These are phyloP conservation scores for Beauveria brongniartii DNA, from an alignment of 2,329 filamentous ascomycete genomes.

Conservation along the genomic window DNA sequence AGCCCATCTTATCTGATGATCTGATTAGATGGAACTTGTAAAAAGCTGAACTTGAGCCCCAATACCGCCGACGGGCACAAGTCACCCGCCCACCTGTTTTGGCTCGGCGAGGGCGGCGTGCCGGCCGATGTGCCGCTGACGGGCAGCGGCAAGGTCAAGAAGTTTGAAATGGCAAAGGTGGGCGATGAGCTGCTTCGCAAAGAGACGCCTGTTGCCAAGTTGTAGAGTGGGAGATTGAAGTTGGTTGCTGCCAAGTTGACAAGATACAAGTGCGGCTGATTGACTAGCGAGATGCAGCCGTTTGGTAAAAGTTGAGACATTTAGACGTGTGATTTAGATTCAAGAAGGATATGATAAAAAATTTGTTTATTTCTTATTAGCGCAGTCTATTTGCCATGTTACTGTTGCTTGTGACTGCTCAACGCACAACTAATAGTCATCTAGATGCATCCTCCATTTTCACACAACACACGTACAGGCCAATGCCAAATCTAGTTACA, in stretches of 20 bases:
- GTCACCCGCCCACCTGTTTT: slow-evolving; percentile 66
- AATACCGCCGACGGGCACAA: slow-evolving; percentile 41
- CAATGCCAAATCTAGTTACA: slow-evolving; percentile 26
- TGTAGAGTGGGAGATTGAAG: slow-evolving; percentile 23
- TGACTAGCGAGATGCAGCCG: too few relatives aligned
- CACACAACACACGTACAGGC: background rate
- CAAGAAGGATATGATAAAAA: too few relatives aligned
- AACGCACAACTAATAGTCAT: background rate
- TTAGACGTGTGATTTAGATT: too few relatives aligned
- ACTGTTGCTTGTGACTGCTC: background rate
- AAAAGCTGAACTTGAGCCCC: background rate
- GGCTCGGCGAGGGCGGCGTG: slow-evolving; percentile 57
- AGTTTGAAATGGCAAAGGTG: slow-evolving; percentile 53
- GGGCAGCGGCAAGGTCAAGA: slow-evolving; percentile 65
- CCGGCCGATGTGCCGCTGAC: slow-evolving; percentile 52
- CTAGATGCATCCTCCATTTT: background rate
- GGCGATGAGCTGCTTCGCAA: slow-evolving; percentile 47
- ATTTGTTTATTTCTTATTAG: too few relatives aligned
- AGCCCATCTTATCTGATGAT: slow-evolving; percentile 36
- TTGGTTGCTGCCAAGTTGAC: background rate
- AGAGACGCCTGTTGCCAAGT: slow-evolving; percentile 35
- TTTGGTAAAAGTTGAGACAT: too few relatives aligned
- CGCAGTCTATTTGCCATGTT: background rate
- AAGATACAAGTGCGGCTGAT: too few relatives aligned
- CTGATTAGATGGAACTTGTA: slow-evolving; percentile 30